A percentile compares a stretch with the other conserved stretches of the same genome.
Conservation (phyloP, 2,329 filamentous ascomycete species). For the Aspergillus fumigatus region DNA sequence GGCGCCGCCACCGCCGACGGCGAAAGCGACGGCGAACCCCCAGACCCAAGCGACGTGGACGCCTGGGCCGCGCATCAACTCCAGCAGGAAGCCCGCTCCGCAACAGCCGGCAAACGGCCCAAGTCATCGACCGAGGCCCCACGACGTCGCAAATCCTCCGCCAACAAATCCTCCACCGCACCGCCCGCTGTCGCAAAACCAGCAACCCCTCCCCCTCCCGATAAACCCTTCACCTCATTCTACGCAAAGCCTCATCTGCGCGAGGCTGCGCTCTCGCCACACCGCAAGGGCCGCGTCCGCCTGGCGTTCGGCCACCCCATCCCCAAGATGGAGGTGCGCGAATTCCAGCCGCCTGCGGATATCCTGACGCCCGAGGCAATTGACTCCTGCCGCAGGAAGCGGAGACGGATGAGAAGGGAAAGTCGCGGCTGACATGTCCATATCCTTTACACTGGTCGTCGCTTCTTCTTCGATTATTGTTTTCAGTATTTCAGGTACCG, state of each 20-base stretch:
- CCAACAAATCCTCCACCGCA: conserved; percentile 1
- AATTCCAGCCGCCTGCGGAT: conserved; percentile 72
- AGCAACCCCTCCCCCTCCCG: conserved; percentile 7
- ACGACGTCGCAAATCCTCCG: conserved; percentile 6
- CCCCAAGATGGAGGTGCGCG: conserved; percentile 64
- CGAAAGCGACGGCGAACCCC: conserved; percentile 48
- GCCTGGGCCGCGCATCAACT: conserved; percentile 69
- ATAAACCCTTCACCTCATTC: conserved; percentile 75
- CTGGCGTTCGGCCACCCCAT: conserved; percentile 78
- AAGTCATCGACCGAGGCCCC: conserved; percentile 13
- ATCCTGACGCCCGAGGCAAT: conserved; percentile 43
- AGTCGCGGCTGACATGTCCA: conserved; percentile 14
- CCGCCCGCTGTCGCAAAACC: conserved; percentile 1
- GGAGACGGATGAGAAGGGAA: conserved; percentile 31
- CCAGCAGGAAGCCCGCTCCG: conserved; percentile 63
- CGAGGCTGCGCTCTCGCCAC: conserved; percentile 69
- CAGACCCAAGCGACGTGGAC: conserved; percentile 66
- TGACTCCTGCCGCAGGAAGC: conserved; percentile 36
- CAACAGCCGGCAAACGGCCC: conserved; percentile 42
- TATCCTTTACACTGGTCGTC: not conserved
- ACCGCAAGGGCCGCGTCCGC: conserved; percentile 64
- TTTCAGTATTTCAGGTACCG: not conserved
- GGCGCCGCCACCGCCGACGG: conserved; percentile 16
- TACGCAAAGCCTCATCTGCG: conserved; percentile 76
- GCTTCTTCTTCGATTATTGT: not conserved